phyloP scores from a whole-genome alignment of 2,329 filamentous ascomycete species.

The Anisogramma anomala region DNA sequence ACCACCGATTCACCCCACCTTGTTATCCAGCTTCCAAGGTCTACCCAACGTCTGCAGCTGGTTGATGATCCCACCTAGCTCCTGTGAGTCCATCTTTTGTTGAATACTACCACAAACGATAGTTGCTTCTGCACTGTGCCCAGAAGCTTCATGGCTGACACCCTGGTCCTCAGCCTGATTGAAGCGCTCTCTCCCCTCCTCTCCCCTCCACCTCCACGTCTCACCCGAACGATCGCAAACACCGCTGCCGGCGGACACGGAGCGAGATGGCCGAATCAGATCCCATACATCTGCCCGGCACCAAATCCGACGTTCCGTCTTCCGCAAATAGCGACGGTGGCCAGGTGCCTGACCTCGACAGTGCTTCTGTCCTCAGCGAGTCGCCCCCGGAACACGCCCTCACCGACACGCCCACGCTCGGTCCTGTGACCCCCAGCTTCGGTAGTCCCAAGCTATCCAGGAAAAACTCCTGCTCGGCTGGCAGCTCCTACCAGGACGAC shows the following conservation, averaged over 20 bases:
- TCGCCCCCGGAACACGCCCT: slow-evolving; percentile 33
- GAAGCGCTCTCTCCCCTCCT: slow-evolving; percentile 29
- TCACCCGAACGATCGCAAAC: slow-evolving; percentile 27
- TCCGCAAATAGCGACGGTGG: slow-evolving; percentile 30
- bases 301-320: slow-evolving; percentile 27
- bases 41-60: neutral
- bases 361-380: slow-evolving; percentile 29
- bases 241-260: slow-evolving; percentile 24
- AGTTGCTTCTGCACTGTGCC: neutral
- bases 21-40: neutral
- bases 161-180: slow-evolving; percentile 29
- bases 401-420: slow-evolving; percentile 40
- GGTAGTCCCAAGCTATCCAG: slow-evolving; percentile 54
- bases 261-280: slow-evolving; percentile 33
- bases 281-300: slow-evolving; percentile 25
- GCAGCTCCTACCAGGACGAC: slow-evolving; percentile 76
- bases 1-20: neutral
- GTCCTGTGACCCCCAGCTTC: slow-evolving; percentile 28
- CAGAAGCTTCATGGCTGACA: slow-evolving; percentile 29
- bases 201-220: too few species aligned
- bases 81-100: neutral
- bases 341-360: slow-evolving; percentile 28
- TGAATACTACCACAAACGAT: too few species aligned
- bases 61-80: neutral
- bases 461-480: slow-evolving; percentile 70